phyloP scores from a whole-genome alignment of 2,329 filamentous ascomycete species.

The Emergomyces pasteurianus region DNA sequence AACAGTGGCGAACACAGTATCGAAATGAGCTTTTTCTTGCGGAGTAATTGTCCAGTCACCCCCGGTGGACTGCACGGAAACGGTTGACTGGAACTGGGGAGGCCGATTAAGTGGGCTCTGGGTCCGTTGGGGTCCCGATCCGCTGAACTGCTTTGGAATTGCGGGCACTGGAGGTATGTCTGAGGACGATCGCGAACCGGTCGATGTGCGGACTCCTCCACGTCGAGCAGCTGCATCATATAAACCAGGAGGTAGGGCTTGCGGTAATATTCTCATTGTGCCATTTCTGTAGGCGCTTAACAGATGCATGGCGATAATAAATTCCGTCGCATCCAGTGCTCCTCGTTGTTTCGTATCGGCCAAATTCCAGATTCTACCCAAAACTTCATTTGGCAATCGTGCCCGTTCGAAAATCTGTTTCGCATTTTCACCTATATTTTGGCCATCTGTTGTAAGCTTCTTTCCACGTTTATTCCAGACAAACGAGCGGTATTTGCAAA shows the following conservation, averaged over 20 bases:
- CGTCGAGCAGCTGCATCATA: slow-evolving; percentile 81
- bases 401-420: slow-evolving; percentile 94
- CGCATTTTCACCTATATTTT: slow-evolving; percentile 57
- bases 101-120: slow-evolving; percentile 46
- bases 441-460: slow-evolving; percentile 3
- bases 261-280: slow-evolving; percentile 65
- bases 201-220: slow-evolving; percentile 39
- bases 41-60: slow-evolving; percentile 73
- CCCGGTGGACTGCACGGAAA: slow-evolving; percentile 44
- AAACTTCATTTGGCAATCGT: slow-evolving; percentile 71
- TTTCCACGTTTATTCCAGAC: slow-evolving; percentile 1
- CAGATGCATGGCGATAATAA: slow-evolving; percentile 96
- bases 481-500: not conserved
- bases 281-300: slow-evolving; percentile 84
- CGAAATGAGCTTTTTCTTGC: slow-evolving; percentile 77
- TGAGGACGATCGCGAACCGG: slow-evolving; percentile 38
- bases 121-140: slow-evolving; percentile 45
- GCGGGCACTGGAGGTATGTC: slow-evolving; percentile 48
- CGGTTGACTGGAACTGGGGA: slow-evolving; percentile 37
- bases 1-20: slow-evolving; percentile 70
- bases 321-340: slow-evolving; percentile 74
- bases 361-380: slow-evolving; percentile 93
- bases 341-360: slow-evolving; percentile 90
- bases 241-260: slow-evolving; percentile 66
- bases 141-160: slow-evolving; percentile 75